phyloP scores from a whole-genome alignment of 345 rosid species.

The Salix dunnii region DNA sequence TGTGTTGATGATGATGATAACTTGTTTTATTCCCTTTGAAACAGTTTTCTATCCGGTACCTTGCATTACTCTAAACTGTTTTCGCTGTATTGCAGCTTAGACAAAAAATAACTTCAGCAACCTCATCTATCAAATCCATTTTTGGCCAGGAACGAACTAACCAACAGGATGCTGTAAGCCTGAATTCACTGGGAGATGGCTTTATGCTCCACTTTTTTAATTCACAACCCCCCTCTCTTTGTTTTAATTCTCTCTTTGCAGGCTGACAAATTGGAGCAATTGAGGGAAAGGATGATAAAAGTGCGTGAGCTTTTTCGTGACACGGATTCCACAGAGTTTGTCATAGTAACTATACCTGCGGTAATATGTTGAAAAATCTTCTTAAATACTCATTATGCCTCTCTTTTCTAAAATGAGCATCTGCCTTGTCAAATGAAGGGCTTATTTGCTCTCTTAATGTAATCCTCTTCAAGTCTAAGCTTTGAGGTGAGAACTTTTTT shows the following conservation, averaged over 20 bases:
- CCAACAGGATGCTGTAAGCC: slow-evolving; percentile 62
- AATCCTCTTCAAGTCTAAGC: neutral
- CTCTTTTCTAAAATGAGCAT: neutral
- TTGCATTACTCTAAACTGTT: neutral
- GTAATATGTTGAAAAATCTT: slow-evolving; percentile 34
- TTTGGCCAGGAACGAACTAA: slow-evolving; percentile 68
- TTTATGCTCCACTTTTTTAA: neutral
- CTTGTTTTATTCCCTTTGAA: neutral
- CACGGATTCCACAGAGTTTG: slow-evolving; percentile 84
- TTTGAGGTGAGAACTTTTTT: neutral
- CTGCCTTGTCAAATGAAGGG: neutral
- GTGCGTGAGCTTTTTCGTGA: slow-evolving; percentile 94
- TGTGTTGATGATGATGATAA: neutral
- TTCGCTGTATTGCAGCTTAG: slow-evolving; percentile 58
- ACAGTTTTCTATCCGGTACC: neutral
- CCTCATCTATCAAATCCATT: slow-evolving; percentile 93
- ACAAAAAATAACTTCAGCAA: slow-evolving; percentile 83
- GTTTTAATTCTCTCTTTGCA: slow-evolving; percentile 22
- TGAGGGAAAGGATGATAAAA: slow-evolving; percentile 96
- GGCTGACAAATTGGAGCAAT: slow-evolving; percentile 79
- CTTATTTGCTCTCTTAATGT: neutral
- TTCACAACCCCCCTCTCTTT: neutral
- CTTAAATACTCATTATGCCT: neutral
- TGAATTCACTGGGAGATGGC: slow-evolving; percentile 11
- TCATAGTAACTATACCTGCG: slow-evolving; percentile 93